These are phyloP conservation scores for Blastocystis sp. DNA, from an alignment of 352 stramenopile genomes.

Conservation along the genomic window DNA sequence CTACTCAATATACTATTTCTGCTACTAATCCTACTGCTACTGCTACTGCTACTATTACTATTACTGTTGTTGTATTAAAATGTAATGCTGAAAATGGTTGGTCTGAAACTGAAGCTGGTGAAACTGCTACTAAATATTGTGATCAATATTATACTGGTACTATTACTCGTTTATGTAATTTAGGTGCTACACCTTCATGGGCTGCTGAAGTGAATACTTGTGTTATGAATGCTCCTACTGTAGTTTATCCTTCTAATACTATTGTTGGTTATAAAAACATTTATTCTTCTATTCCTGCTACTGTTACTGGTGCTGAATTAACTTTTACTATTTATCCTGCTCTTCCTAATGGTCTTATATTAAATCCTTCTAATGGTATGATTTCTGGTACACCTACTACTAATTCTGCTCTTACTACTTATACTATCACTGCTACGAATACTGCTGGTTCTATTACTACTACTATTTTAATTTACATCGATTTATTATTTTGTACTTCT, in stretches of 20 bases:
- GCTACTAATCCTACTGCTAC: slow-evolving; percentile 12
- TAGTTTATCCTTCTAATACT: background rate
- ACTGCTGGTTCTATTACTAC: slow-evolving; percentile 5
- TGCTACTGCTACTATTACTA: slow-evolving; percentile 9
- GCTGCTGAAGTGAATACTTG: slow-evolving; percentile 12
- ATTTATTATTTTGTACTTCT: background rate
- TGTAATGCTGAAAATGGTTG: slow-evolving; percentile 8
- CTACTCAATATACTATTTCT: slow-evolving; percentile 15
- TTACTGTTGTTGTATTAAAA: slow-evolving; percentile 7
- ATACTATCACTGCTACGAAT: slow-evolving; percentile 23
- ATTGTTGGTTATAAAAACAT: slow-evolving; percentile 9
- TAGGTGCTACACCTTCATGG: slow-evolving; percentile 8
- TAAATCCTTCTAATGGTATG: slow-evolving; percentile 4
- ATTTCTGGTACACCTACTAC: slow-evolving; percentile 31
- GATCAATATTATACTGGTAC: slow-evolving; percentile 18
- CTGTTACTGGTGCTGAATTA: slow-evolving; percentile 9
- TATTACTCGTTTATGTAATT: slow-evolving; percentile 12
- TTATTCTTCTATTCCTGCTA: slow-evolving; percentile 17
- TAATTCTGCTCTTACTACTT: slow-evolving; percentile 2
- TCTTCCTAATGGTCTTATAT: slow-evolving; percentile 26
- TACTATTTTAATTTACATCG: slow-evolving; percentile 17
- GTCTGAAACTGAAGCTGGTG: slow-evolving; percentile 26
- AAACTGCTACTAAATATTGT: slow-evolving; percentile 11
- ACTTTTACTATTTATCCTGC: slow-evolving; percentile 8
- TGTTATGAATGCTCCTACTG: slow-evolving; percentile 23